These are phyloP conservation scores for Cutaneotrichosporon arboriforme DNA, from an alignment of 1,284 basidiomycete genomes.

Conservation along the genomic window DNA sequence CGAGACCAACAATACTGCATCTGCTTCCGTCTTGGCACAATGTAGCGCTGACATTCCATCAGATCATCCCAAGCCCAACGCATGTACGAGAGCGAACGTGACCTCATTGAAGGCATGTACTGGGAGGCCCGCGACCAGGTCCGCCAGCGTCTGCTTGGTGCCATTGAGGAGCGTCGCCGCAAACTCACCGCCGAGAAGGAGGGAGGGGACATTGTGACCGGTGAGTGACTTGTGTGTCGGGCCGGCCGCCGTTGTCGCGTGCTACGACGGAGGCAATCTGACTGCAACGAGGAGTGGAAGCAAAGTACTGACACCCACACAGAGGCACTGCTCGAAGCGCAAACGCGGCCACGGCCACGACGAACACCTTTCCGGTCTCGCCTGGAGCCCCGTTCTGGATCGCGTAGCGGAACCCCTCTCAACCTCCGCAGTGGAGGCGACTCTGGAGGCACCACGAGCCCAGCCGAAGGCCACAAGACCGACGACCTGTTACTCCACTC, in stretches of 20 bases:
- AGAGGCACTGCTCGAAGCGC: conserved; percentile 44
- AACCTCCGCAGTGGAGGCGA: conserved; percentile 14
- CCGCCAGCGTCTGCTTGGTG: conserved; percentile 47
- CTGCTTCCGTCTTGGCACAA: too few species aligned
- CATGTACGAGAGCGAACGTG: conserved; percentile 51
- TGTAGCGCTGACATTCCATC: not conserved
- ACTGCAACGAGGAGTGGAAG: not conserved
- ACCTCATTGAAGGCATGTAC: conserved; percentile 51
- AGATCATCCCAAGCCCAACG: conserved; percentile 37
- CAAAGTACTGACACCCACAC: not conserved
- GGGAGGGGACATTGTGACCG: conserved; percentile 50
- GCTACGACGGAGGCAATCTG: not conserved
- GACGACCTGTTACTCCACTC: conserved; percentile 37
- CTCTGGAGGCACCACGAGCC: conserved; percentile 11
- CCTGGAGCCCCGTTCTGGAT: conserved; percentile 12
- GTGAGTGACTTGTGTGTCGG: conserved; percentile 42
- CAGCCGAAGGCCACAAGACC: conserved; percentile 25
- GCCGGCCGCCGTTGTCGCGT: not conserved
- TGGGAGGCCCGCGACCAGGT: conserved; percentile 48
- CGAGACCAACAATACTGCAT: too few species aligned
- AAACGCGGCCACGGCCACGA: conserved; percentile 35
- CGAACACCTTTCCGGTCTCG: conserved; percentile 30
- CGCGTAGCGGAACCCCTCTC: conserved; percentile 12
- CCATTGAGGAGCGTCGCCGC: conserved; percentile 51
- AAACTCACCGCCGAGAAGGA: conserved; percentile 53